phyloP scores from a whole-genome alignment of 345 rosid species.

The Murraya koenigii region DNA sequence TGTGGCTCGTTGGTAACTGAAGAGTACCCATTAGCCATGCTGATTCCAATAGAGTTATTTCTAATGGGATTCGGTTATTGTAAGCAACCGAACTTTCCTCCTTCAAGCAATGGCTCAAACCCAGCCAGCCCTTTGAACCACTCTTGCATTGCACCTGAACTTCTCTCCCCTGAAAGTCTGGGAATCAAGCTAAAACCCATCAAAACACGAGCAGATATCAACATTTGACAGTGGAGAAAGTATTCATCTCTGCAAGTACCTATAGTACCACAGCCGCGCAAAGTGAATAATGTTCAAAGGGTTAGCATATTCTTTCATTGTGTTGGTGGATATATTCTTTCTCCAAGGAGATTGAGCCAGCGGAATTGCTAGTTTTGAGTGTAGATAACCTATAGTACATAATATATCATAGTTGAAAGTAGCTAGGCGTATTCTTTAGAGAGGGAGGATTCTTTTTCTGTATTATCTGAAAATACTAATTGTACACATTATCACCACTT shows the following conservation, averaged over 20 bases:
- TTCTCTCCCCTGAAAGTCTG: conserved; percentile 56
- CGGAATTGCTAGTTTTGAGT: background rate
- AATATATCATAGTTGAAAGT: background rate
- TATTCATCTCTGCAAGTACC: no score
- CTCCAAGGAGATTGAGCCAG: background rate
- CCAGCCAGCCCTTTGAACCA: conserved; percentile 40
- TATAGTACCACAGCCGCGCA: background rate
- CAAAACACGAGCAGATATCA: conserved; percentile 41
- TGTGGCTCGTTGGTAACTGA: conserved; percentile 69
- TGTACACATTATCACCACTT: background rate
- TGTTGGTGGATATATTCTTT: conserved; percentile 13
- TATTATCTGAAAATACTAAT: background rate
- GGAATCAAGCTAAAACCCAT: conserved; percentile 71
- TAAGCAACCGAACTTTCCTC: conserved; percentile 30
- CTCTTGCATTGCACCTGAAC: conserved; percentile 51
- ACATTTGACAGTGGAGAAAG: conserved; percentile 10
- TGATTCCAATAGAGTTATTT: conserved; percentile 58
- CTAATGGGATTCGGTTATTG: conserved; percentile 49
- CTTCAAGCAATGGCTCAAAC: conserved; percentile 35
- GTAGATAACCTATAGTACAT: background rate
- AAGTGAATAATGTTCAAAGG: conserved; percentile 3
- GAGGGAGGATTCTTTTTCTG: conserved; percentile 9
- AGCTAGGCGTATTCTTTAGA: conserved; percentile 4
- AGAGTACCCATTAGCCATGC: conserved; percentile 65
- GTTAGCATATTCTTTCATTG: conserved; percentile 38